phyloP scores from a whole-genome alignment of 768 basidiomycete species.

The Plicaturopsis crispa region DNA sequence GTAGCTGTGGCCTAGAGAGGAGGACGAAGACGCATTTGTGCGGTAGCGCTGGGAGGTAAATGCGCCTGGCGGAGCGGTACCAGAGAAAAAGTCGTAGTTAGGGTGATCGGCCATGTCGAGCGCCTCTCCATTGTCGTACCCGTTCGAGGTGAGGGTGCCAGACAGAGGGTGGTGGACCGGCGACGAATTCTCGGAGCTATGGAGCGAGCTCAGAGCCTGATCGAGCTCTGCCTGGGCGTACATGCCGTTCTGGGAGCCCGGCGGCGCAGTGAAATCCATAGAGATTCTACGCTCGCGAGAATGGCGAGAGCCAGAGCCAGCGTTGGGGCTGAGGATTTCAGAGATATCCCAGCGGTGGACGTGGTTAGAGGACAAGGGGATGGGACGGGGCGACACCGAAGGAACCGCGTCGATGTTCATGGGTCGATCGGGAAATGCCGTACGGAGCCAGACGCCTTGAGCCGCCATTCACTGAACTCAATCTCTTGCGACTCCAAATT shows the following conservation, averaged over 20 bases:
- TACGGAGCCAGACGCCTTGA: conserved; percentile 31
- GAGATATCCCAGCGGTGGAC: conserved; percentile 31
- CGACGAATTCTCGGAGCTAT: conserved; percentile 31
- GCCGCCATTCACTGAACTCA: too few relatives aligned
- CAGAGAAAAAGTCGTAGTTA: conserved; percentile 59
- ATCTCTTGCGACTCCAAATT: too few relatives aligned
- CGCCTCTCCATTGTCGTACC: conserved; percentile 44
- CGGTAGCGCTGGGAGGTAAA: conserved; percentile 60
- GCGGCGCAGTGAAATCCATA: conserved; percentile 43
- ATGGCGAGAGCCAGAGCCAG: conserved; percentile 9
- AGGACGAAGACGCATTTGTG: conserved; percentile 64
- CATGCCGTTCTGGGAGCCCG: conserved; percentile 32
- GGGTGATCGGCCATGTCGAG: conserved; percentile 52
- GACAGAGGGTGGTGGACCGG: conserved; percentile 27
- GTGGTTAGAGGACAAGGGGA: conserved; percentile 24
- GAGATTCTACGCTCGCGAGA: conserved; percentile 36
- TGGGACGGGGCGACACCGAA: conserved; percentile 28
- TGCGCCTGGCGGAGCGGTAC: conserved; percentile 27
- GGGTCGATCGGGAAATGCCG: conserved; percentile 49
- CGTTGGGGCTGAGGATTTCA: conserved; percentile 37
- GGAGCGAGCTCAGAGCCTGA: conserved; percentile 41
- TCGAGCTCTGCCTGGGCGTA: conserved; percentile 55
- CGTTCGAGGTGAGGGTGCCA: conserved; percentile 27
- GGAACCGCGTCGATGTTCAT: too few relatives aligned
- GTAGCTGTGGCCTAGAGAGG: conserved; percentile 55